These are phyloP conservation scores for Monilinia laxa DNA, from an alignment of 2,329 filamentous ascomycete species.

Conservation along the genomic window DNA sequence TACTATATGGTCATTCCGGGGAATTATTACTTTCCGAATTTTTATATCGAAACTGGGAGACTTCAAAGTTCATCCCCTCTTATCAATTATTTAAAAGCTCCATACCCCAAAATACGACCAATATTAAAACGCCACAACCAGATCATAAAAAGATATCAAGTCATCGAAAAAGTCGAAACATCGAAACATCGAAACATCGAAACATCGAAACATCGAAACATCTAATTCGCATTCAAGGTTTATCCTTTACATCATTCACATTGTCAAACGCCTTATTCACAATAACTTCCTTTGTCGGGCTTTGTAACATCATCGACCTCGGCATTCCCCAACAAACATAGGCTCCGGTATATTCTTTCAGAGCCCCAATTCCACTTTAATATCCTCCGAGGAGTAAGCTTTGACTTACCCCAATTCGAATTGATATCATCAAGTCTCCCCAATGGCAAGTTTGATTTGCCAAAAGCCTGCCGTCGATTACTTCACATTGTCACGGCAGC, in stretches of 20 bases:
- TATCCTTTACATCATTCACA: slow-evolving; percentile 3
- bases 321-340: slow-evolving; percentile 4
- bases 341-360: slow-evolving; percentile 14
- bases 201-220: background rate
- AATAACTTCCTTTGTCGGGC: slow-evolving; percentile 19
- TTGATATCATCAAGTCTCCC: slow-evolving; percentile 8
- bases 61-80: background rate
- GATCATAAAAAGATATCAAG: slow-evolving; percentile 19
- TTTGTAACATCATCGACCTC: slow-evolving; percentile 16
- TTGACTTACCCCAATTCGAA: slow-evolving; percentile 18
- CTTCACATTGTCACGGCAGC: slow-evolving; percentile 28
- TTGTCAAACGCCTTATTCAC: slow-evolving; percentile 14
- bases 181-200: background rate
- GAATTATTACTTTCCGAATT: background rate
- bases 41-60: slow-evolving; percentile 5
- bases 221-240: background rate
- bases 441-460: slow-evolving; percentile 29
- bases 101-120: slow-evolving; percentile 13
- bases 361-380: background rate
- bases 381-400: slow-evolving; percentile 19
- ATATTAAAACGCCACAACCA: slow-evolving; percentile 20
- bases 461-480: slow-evolving; percentile 30
- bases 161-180: background rate
- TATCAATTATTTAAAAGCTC: slow-evolving; percentile 19
- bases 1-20: slow-evolving; percentile 9